A percentile compares a stretch with the other conserved stretches of the same genome.
Evolutionary conservation across 495 filamentous ascomycete genomes (phyloP).

Genomic region (Sporormia fimetaria): DNA sequence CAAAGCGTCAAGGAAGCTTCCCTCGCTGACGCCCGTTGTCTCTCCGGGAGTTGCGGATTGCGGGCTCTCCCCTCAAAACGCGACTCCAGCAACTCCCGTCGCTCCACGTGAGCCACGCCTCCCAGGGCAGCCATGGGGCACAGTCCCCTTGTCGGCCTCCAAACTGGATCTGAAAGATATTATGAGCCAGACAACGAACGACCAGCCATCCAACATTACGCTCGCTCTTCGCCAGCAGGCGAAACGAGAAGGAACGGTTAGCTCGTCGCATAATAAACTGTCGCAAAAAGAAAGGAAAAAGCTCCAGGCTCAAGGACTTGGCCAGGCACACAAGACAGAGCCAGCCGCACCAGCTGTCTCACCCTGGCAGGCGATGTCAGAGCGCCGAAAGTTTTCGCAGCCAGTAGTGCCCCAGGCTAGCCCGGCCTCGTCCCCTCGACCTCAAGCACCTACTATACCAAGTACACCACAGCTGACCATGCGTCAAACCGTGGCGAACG

Average conservation of each 20-base stretch:
- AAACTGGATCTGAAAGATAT: slow-evolving; percentile 77
- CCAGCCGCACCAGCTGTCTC: slow-evolving; percentile 40
- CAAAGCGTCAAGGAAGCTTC: not conserved
- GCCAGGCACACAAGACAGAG: slow-evolving; percentile 35
- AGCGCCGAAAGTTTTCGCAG: too few relatives aligned
- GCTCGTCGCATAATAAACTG: slow-evolving; percentile 42
- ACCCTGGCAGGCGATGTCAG: slow-evolving; percentile 55
- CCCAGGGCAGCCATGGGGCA: slow-evolving; percentile 49
- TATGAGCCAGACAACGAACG: slow-evolving; percentile 61
- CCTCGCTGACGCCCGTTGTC: slow-evolving; percentile 9
- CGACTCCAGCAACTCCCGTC: too few relatives aligned
- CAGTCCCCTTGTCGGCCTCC: slow-evolving; percentile 41
- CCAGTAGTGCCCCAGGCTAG: too few relatives aligned
- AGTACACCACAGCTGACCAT: slow-evolving; percentile 47
- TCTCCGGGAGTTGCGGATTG: slow-evolving; percentile 14
- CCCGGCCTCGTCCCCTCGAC: too few relatives aligned
- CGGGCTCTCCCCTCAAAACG: too few relatives aligned
- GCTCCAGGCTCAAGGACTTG: slow-evolving; percentile 40
- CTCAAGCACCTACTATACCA: slow-evolving; percentile 17
- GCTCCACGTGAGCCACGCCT: too few relatives aligned
- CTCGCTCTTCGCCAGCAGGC: slow-evolving; percentile 48
- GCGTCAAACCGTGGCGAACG: slow-evolving; percentile 50
- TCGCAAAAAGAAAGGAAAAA: slow-evolving; percentile 89
- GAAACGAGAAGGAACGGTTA: slow-evolving; percentile 23
- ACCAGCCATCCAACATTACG: slow-evolving; percentile 56